phyloP scores from a whole-genome alignment of 192 early-diverging fungal species.

The Lobosporangium transversale region DNA sequence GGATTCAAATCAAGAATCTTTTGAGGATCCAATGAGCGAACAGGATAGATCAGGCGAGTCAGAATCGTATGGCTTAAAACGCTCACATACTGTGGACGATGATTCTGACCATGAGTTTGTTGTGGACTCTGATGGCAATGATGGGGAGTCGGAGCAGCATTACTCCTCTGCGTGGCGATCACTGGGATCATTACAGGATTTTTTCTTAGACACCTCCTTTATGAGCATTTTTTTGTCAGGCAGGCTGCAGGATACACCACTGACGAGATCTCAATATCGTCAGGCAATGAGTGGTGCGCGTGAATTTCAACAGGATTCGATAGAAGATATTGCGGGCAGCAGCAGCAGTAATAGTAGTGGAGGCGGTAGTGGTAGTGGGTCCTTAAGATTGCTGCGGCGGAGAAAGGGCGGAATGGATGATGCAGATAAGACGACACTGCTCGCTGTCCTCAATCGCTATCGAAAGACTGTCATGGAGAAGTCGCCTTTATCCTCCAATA shows the following conservation, averaged over 20 bases:
- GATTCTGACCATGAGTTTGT: not conserved
- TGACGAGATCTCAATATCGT: conserved; percentile 37
- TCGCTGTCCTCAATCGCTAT: conserved; percentile 26
- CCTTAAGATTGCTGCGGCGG: not conserved
- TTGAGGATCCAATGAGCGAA: too few relatives aligned
- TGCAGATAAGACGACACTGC: conserved; percentile 8
- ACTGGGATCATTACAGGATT: conserved; percentile 34
- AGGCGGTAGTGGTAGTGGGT: too few relatives aligned
- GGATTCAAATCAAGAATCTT: too few relatives aligned
- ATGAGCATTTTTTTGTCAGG: conserved; percentile 49
- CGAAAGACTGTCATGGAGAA: conserved; percentile 16
- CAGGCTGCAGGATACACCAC: conserved; percentile 33
- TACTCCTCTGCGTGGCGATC: conserved; percentile 6
- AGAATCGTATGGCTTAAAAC: conserved; percentile 26
- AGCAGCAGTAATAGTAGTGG: not conserved
- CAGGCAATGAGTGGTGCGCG: conserved; percentile 4
- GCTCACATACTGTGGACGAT: not conserved
- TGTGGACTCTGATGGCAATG: not conserved
- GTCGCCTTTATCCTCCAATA: not conserved
- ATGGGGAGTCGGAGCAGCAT: not conserved
- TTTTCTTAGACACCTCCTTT: conserved; percentile 47
- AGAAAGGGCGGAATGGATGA: not conserved
- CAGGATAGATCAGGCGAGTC: not conserved
- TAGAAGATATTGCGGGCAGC: conserved; percentile 1
- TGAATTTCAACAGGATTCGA: conserved; percentile 5